Conservation (phyloP, 345 rosid species). For the Pugionium dolabratum region DNA sequence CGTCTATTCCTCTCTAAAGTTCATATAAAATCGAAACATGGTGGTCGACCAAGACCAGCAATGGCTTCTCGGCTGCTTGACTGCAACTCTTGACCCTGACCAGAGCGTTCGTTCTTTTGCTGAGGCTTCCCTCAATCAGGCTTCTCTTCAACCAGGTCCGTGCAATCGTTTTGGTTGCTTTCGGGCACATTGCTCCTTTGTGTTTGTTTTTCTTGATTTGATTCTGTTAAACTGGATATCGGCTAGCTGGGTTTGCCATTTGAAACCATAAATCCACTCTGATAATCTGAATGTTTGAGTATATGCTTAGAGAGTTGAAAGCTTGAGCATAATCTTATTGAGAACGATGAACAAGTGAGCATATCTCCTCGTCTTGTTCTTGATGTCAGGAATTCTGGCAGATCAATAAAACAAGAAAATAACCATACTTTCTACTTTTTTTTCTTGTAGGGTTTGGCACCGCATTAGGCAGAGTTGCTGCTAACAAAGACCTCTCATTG, state of each 20-base stretch:
- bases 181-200: not conserved
- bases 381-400: not conserved
- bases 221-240: not conserved
- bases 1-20: not conserved
- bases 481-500: conserved; percentile 65
- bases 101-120: conserved; percentile 84
- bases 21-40: conserved; percentile 35
- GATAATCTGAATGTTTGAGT: conserved; percentile 7
- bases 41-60: conserved; percentile 75
- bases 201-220: not conserved
- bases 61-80: conserved; percentile 84
- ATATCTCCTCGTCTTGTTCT: not conserved
- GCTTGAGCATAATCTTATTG: not conserved
- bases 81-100: conserved; percentile 85
- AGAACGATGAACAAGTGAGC: not conserved
- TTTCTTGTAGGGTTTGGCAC: conserved; percentile 70
- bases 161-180: conserved; percentile 1
- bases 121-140: conserved; percentile 78
- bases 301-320: not conserved
- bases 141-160: conserved; percentile 86
- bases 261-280: not conserved
- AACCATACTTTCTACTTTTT: not conserved
- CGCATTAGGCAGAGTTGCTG: conserved; percentile 77
- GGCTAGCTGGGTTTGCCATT: not conserved
- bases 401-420: not conserved